Evolutionary conservation across 768 basidiomycete genomes (phyloP).

Genomic region (Tephrocybe rancida): DNA sequence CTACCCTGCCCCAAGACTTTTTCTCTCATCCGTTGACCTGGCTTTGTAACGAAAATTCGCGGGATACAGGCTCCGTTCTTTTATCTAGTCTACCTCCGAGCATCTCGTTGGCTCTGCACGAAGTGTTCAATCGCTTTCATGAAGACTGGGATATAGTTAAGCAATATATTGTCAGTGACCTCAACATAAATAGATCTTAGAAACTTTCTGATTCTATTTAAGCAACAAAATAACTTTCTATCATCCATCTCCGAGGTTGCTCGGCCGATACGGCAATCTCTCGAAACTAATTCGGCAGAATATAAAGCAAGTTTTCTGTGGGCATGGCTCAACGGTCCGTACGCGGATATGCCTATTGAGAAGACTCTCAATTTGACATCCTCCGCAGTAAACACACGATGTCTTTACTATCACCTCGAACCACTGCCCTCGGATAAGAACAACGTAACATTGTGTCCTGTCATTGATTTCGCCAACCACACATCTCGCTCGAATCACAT

Average conservation of each 20-base stretch:
- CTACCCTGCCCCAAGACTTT: constrained; percentile 74
- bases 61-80: constrained; percentile 27
- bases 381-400: constrained; percentile 84
- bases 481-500: constrained; percentile 41
- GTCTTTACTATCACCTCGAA: constrained; percentile 71
- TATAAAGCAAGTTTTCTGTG: constrained; percentile 65
- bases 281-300: constrained; percentile 12
- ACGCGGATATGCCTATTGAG: constrained; percentile 6
- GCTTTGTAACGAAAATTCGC: constrained; percentile 39
- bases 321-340: constrained; percentile 90
- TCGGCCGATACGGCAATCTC: constrained; percentile 9
- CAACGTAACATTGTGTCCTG: constrained; percentile 86
- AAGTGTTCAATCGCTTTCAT: constrained; percentile 49
- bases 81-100: constrained; percentile 52
- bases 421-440: constrained; percentile 54
- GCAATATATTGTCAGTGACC: constrained; percentile 52
- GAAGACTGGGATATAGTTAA: constrained; percentile 60
- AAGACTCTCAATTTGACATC: constrained; percentile 1
- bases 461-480: constrained; percentile 93
- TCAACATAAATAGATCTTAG: not conserved
- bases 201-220: constrained; percentile 13
- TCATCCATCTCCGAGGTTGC: constrained; percentile 5
- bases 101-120: constrained; percentile 40
- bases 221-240: constrained; percentile 20
- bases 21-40: constrained; percentile 83